Base-by-base conservation (phyloP, 192 early-diverging fungal genomes). In the Coemansia sp. region DNA sequence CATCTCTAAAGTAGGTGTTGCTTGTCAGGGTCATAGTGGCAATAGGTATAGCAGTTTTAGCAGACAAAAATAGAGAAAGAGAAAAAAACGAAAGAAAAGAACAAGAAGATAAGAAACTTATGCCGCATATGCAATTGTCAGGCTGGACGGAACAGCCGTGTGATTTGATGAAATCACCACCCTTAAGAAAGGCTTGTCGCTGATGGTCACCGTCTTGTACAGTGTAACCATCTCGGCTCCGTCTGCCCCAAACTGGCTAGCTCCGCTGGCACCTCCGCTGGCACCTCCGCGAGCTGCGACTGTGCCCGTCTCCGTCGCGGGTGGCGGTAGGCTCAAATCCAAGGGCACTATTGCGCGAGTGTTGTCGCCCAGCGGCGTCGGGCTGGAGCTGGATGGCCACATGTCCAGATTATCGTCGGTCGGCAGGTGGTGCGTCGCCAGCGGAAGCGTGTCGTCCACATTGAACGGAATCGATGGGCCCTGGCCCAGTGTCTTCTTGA, bases 1-100 rank as follows among this genome's bases (percentile, higher is more conserved):
- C 89, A 73, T 89, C 83, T 15, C 64, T 68, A 58, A 78, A 78
- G 41, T 67, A 78, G 32, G 49, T 11, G 0, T 35, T 39, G 38
- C 31, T 2, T 40, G 4, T 38, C 7, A 35, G 25, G 38, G 40
- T 35, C 39, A 54, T 54, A 25, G 17, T 19, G n/a, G 57, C 19
- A n/a, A 64, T 25, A 35, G 62, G 15, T 39, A 31, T 49, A 59
- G 19, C 22, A 2, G 25, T 19, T 36, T n/a, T 36, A 20, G 29
- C 15, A 39, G 38, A 32, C 3, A 45, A 59, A 19, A 11, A 24
- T 53, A 35, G 47, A 36, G 14, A 42, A 66, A 69, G 35, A 59
- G 27, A 36, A 36, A 49, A 47, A 49, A 20, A 31, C 17, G 24
- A 27, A 11, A 32, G 17, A 7, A 2, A 35, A 7, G 7, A 7